A percentile compares a stretch with the other conserved stretches of the same genome.
Conservation (phyloP, 768 basidiomycete genomes). For the Krasilnikovozyma curviuscula region DNA sequence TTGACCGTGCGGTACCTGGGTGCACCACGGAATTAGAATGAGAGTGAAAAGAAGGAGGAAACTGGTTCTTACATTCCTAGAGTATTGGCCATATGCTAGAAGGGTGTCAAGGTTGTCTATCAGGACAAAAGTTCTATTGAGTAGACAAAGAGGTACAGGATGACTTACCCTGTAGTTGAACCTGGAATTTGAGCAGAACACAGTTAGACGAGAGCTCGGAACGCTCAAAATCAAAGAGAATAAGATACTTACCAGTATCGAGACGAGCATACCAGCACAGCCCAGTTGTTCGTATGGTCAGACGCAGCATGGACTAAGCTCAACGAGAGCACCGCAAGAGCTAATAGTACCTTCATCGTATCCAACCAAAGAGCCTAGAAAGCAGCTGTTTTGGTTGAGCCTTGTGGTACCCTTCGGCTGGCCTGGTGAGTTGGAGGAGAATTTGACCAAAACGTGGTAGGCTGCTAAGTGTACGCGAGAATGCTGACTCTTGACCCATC, state of each 20-base stretch:
- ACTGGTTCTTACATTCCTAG: conserved; percentile 56
- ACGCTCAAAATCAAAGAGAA: neutral
- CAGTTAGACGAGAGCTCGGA: neutral
- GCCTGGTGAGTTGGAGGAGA: too few relatives aligned
- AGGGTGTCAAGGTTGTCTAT: neutral
- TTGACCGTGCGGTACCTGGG: conserved; percentile 92
- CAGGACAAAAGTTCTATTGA: neutral
- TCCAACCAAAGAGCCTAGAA: too few relatives aligned
- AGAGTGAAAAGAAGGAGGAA: neutral
- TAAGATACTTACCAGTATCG: conserved; percentile 34
- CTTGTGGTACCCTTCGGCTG: too few relatives aligned
- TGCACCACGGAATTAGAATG: neutral
- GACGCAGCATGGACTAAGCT: too few relatives aligned
- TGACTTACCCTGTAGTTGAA: conserved; percentile 83
- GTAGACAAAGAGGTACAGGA: neutral
- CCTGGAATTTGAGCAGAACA: conserved; percentile 28
- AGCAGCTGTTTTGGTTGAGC: too few relatives aligned
- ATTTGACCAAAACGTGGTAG: too few relatives aligned
- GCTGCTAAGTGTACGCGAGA: too few relatives aligned
- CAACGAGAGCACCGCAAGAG: too few relatives aligned
- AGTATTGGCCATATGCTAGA: conserved; percentile 95
- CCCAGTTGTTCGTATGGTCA: conserved; percentile 93
- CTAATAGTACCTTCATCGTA: too few relatives aligned
- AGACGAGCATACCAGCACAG: conserved; percentile 83
- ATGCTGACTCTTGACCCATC: too few relatives aligned